Evolutionary conservation across 768 basidiomycete species (phyloP), one percentile per base, ranked within the genome.

Genomic region (Rhodotorula sphaerocarpa): DNA sequence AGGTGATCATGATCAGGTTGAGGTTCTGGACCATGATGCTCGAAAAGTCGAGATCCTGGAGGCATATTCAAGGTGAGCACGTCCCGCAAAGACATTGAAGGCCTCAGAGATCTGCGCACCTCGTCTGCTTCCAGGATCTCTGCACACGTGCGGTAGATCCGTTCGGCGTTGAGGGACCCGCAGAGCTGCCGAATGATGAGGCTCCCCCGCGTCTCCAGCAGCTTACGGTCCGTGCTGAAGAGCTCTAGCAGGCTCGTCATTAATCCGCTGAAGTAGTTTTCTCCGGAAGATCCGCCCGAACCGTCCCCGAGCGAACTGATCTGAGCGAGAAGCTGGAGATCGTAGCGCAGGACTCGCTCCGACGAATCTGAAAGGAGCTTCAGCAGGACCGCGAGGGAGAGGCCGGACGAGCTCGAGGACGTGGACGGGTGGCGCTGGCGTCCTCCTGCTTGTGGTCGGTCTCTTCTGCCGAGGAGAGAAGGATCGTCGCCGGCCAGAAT

Each of bases 61-160:
- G n/a, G n/a, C n/a, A n/a, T n/a, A 31, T 9, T 11, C 27, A 14
- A n/a, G 20, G 14, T 0, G 39, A 42, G 5, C 10, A 15, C 18
- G 11, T n/a, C n/a, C n/a, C n/a, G n/a, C n/a, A n/a, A n/a, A n/a
- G n/a, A 41, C n/a, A 25, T 12, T 42, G 15, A 6, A 2, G 16
- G n/a, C n/a, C 5, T 27, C 10, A 30, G 12, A n/a, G n/a, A n/a
- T n/a, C n/a, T 7, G 73, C 81, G 55, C 66, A 90, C 92, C 78
- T 97, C 95, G 78, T 99, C 95, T 74, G 91, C 92, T 78, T 97
- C 95, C 69, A 99, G 75, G 41, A 99, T 91, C 77, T 97, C 95
- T 0, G 95, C 93, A 73, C 96, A 90, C 0, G 90, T 89, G 48
- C 88, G 80, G 74, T 95, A 99, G 73, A 99, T 96, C 63, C 86